These are phyloP conservation scores for Mycena leptocephala DNA, from an alignment of 768 basidiomycete genomes.

Conservation along the genomic window DNA sequence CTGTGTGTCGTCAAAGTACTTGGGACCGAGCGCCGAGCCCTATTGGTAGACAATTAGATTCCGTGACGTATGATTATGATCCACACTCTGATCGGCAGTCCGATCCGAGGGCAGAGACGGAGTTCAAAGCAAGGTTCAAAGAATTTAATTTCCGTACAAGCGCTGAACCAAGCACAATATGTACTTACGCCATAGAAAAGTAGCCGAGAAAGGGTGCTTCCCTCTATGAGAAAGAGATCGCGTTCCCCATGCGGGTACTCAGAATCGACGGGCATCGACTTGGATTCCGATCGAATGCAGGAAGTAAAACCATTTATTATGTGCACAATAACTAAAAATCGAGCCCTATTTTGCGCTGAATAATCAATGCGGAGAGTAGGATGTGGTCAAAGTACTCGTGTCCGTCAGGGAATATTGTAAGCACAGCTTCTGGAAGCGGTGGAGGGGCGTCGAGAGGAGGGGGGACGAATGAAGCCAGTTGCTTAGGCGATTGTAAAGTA, in stretches of 20 bases:
- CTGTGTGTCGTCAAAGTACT: neutral
- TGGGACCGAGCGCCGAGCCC: neutral
- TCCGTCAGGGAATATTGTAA: conserved; percentile 64
- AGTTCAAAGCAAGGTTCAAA: too few relatives aligned
- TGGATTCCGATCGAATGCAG: too few relatives aligned
- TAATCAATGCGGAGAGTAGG: conserved; percentile 59
- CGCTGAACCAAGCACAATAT: too few relatives aligned
- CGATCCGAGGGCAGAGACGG: too few relatives aligned
- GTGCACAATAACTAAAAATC: conserved; percentile 32
- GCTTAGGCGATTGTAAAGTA: conserved; percentile 43
- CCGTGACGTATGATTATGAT: neutral
- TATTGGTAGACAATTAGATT: conserved; percentile 2
- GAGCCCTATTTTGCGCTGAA: conserved; percentile 56
- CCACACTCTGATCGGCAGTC: too few relatives aligned
- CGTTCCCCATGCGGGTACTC: too few relatives aligned
- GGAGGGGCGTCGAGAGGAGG: conserved; percentile 63
- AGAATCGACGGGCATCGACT: too few relatives aligned
- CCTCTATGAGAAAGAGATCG: too few relatives aligned
- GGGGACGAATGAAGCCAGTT: conserved; percentile 64
- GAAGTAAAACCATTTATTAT: too few relatives aligned
- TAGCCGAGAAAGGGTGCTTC: too few relatives aligned
- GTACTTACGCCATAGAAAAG: too few relatives aligned
- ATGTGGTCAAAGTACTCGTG: conserved; percentile 64
- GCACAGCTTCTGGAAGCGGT: conserved; percentile 61
- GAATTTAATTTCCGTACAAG: too few relatives aligned